Conservation (phyloP, 768 basidiomycete species). For the Holtermannia corniformis region DNA sequence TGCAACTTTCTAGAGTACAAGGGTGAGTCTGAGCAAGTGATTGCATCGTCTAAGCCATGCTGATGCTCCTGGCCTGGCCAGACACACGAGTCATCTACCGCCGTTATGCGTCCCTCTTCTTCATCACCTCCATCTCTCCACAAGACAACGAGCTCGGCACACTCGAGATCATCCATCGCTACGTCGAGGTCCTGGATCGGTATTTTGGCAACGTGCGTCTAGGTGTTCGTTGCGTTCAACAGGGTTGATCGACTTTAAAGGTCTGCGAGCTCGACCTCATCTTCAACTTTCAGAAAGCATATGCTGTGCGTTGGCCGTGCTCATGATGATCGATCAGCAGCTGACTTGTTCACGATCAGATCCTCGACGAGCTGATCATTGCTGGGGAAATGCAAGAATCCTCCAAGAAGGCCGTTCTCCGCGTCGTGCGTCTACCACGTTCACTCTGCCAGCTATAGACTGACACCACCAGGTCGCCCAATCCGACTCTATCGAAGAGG, state of each 20-base stretch:
- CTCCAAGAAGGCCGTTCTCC: constrained; percentile 56
- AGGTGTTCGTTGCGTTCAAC: background rate
- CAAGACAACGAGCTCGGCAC: constrained; percentile 85
- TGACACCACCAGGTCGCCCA: constrained; percentile 38
- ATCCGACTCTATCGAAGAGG: constrained; percentile 45
- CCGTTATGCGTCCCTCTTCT: constrained; percentile 91
- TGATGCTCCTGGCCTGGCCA: constrained; percentile 25
- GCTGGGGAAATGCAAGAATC: constrained; percentile 92
- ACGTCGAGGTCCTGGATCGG: constrained; percentile 75
- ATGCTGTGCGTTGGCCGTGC: constrained; percentile 49
- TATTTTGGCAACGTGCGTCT: constrained; percentile 76
- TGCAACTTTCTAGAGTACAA: constrained; percentile 97
- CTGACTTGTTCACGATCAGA: constrained; percentile 27
- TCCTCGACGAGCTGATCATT: constrained; percentile 86
- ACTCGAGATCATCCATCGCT: constrained; percentile 87
- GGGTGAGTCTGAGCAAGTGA: constrained; percentile 60
- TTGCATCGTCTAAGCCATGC: too few species aligned
- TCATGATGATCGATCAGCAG: background rate
- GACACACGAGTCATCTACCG: constrained; percentile 85
- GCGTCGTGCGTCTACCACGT: constrained; percentile 39
- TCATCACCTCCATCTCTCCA: constrained; percentile 74
- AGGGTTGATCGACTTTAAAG: constrained; percentile 12
- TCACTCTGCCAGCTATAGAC: background rate
- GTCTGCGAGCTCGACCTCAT: constrained; percentile 80
- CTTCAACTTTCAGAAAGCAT: constrained; percentile 96